These are phyloP conservation scores for Amesomyces nigricolor DNA, from an alignment of 2,329 filamentous ascomycete genomes.

Conservation along the genomic window DNA sequence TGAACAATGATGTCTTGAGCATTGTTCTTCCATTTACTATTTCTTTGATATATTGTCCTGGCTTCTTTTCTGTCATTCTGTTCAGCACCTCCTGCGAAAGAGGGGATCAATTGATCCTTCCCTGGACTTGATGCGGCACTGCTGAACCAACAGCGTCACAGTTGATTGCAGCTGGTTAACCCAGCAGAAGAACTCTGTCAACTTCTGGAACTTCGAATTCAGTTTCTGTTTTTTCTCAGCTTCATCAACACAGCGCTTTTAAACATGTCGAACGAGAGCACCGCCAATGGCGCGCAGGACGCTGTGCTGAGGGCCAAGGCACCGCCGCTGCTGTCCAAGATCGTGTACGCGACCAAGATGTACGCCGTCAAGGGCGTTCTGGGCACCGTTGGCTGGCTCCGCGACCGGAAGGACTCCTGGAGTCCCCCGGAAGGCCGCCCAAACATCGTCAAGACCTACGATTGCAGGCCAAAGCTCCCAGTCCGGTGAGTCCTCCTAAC, in stretches of 20 bases:
- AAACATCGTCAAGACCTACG: slow-evolving; percentile 33
- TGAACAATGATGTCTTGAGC: too few species aligned
- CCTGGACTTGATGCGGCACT: too few species aligned
- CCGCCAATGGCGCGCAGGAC: neutral
- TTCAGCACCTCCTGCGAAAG: too few species aligned
- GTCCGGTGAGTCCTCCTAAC: slow-evolving; percentile 28
- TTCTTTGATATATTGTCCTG: too few species aligned
- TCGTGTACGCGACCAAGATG: slow-evolving; percentile 25
- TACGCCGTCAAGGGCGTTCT: slow-evolving; percentile 26
- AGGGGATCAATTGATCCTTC: too few species aligned
- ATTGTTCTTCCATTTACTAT: too few species aligned
- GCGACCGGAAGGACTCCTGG: slow-evolving; percentile 28
- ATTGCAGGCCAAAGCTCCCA: slow-evolving; percentile 30
- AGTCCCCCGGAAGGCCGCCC: slow-evolving; percentile 27
- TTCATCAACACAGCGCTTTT: too few species aligned
- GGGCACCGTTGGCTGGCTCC: slow-evolving; percentile 21
- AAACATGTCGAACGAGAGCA: neutral
- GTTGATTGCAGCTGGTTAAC: too few species aligned
- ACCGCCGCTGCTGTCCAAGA: slow-evolving; percentile 24
- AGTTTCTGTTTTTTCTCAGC: too few species aligned
- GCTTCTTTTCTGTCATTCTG: too few species aligned
- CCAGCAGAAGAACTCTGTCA: neutral
- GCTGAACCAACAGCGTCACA: too few species aligned
- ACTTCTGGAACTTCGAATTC: too few species aligned
- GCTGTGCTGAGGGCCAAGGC: slow-evolving; percentile 6